These are phyloP conservation scores for Cordia subcordata DNA, from an alignment of 257 asterid species.

Conservation along the genomic window DNA sequence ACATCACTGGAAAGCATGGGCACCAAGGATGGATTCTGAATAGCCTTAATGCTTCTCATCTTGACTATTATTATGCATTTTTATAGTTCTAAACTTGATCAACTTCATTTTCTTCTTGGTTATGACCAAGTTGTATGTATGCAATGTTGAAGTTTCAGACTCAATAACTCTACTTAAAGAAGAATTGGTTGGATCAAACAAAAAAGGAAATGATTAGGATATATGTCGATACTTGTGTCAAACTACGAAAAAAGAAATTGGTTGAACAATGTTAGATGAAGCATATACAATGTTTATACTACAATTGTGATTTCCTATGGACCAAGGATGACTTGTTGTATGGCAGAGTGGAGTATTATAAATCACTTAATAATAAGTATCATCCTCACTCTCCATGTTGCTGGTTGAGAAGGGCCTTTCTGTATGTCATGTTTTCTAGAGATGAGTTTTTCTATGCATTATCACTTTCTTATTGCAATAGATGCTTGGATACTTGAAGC, in stretches of 20 bases:
- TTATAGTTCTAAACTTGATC: slow-evolving; percentile 42
- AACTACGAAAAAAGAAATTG: neutral
- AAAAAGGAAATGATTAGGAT: neutral
- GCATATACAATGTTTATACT: too few species aligned
- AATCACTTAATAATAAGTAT: too few species aligned
- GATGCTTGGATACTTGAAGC: too few species aligned
- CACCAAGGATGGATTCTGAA: slow-evolving; percentile 60
- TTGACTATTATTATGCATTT: slow-evolving; percentile 67
- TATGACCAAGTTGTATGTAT: slow-evolving; percentile 52
- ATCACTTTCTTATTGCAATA: too few species aligned
- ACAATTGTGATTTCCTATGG: too few species aligned
- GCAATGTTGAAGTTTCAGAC: slow-evolving; percentile 73
- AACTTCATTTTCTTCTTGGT: slow-evolving; percentile 52
- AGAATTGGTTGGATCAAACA: slow-evolving; percentile 35
- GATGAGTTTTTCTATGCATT: too few species aligned
- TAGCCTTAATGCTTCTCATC: slow-evolving; percentile 69
- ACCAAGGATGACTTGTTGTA: too few species aligned
- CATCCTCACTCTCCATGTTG: too few species aligned
- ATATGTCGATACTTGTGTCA: neutral
- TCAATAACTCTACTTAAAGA: slow-evolving; percentile 52
- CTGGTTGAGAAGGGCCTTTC: too few species aligned
- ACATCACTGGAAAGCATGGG: slow-evolving; percentile 44
- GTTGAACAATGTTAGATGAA: neutral
- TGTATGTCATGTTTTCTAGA: too few species aligned
- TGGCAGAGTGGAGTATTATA: too few species aligned